Base-by-base conservation (phyloP, 1,139 yeast species). In the Spathaspora jeffriesii region DNA sequence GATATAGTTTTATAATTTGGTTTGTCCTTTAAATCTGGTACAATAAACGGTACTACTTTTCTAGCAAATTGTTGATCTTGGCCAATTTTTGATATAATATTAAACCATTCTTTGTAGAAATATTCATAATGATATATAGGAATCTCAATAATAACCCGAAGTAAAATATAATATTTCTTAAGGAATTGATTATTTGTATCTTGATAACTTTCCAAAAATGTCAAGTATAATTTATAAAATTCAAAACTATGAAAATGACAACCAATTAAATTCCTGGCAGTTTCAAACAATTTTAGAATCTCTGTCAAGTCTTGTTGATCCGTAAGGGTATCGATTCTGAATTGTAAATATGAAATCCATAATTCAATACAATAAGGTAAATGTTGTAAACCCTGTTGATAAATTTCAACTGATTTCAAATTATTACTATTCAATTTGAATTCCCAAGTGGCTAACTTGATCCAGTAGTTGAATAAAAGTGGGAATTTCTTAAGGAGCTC, bases 81-180 rank as follows among this genome's bases (percentile, higher is more conserved):
- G 8, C 58, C 57, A 1, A 73, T 55, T 7, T 57, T 58, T 37
- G 78, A 78, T 9, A 82, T 61, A 13, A 73, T 64, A 10, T 63
- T 61, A 32, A 81, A 63, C 61, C 80, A 71, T 21, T 66, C 51
- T 40, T 73, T 69, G 45, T 55, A 63, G 63, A 76, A 84, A 58
- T 83, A 84, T 49, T 79, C 79, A 63, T 82, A 91, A 56, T 90
- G 89, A 64, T 90, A 90, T 30, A 86, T 56, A 0, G 98, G 98
- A 2, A 88, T 68, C 53, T 84, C 89, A 9, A 88, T 63, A 9
- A 86, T 68, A 40, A 84, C 73, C 46, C 91, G 70, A 34, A 91
- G 65, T 11, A 90, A 60, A 42, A 68, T 52, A 49, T 75, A 76
- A 50, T 76, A 73, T 48, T 73, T 74, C 41, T 54, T 45, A n/a